phyloP scores from a whole-genome alignment of 805 yeast species.

The Ogataea philodendri region DNA sequence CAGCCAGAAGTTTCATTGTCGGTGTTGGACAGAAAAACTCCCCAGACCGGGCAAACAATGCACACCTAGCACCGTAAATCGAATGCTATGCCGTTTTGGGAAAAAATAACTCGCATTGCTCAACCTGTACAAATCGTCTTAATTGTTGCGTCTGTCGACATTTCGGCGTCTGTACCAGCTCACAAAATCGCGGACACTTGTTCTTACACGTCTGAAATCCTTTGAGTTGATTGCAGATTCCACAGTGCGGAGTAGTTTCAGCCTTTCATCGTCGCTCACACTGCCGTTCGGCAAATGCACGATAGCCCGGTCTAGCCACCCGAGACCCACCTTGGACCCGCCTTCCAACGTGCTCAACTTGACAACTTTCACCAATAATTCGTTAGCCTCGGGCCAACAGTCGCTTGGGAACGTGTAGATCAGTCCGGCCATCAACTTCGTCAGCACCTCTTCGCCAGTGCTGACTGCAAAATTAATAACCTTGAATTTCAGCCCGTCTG shows the following conservation, averaged over 20 bases:
- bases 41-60: no score
- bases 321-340: slow-evolving; percentile 38
- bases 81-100: slow-evolving; percentile 3
- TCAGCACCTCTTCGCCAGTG: slow-evolving; percentile 57
- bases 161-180: slow-evolving; percentile 82
- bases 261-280: slow-evolving; percentile 66
- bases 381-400: slow-evolving; percentile 69
- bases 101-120: slow-evolving; percentile 7
- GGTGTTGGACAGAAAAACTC: no score
- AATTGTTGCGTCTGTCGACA: slow-evolving; percentile 35
- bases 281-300: slow-evolving; percentile 55
- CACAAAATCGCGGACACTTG: slow-evolving; percentile 71
- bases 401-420: slow-evolving; percentile 70
- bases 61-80: slow-evolving; percentile 3
- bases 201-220: slow-evolving; percentile 71
- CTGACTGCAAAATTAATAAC: slow-evolving; percentile 46
- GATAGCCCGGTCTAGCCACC: slow-evolving; percentile 64
- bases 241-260: slow-evolving; percentile 56
- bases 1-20: slow-evolving; percentile 5
- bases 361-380: slow-evolving; percentile 63
- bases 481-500: slow-evolving; percentile 46
- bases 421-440: slow-evolving; percentile 60
- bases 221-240: slow-evolving; percentile 61
- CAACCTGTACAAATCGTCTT: slow-evolving; percentile 1
- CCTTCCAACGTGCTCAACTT: slow-evolving; percentile 48